A percentile compares a stretch with the other conserved stretches of the same genome.
Evolutionary conservation across 1,139 yeast genomes (phyloP).

Genomic region (Saccharomyces uvarum): DNA sequence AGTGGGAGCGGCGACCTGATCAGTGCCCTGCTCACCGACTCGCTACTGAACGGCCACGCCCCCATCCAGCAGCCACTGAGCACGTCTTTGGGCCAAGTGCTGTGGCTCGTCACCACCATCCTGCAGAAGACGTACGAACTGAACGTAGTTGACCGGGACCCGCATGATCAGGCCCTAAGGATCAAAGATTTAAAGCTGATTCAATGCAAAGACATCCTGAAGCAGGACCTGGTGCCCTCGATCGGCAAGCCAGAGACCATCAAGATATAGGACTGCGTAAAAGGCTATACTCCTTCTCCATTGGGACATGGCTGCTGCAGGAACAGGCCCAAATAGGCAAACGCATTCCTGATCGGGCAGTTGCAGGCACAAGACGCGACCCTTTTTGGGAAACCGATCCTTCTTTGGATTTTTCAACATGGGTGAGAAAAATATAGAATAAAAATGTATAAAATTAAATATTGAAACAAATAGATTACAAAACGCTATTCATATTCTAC

Average conservation of each 20-base stretch:
- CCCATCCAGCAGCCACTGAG: slow-evolving; percentile 10
- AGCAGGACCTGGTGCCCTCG: not conserved
- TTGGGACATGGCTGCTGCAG: not conserved
- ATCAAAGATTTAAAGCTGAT: slow-evolving; percentile 33
- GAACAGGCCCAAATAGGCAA: not conserved
- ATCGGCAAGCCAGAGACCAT: not conserved
- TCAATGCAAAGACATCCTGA: slow-evolving; percentile 28
- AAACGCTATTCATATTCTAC: not conserved
- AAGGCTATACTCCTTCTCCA: not conserved
- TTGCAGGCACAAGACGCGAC: not conserved
- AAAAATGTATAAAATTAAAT: not conserved
- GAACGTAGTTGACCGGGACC: slow-evolving; percentile 8
- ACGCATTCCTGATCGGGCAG: not conserved
- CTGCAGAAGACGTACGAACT: slow-evolving; percentile 29
- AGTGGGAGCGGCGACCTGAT: slow-evolving; percentile 93
- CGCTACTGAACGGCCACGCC: slow-evolving; percentile 33
- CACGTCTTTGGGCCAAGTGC: slow-evolving; percentile 27
- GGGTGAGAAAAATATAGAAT: not conserved
- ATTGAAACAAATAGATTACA: not conserved
- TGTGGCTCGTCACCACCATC: slow-evolving; percentile 32
- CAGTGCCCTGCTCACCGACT: slow-evolving; percentile 66
- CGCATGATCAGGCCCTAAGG: slow-evolving; percentile 4
- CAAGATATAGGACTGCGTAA: not conserved
- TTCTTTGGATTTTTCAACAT: slow-evolving; percentile 6
- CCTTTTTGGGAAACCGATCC: slow-evolving; percentile 1